phyloP scores from a whole-genome alignment of 495 filamentous ascomycete species.

The Pseudoneurospora amorphoporcata region DNA sequence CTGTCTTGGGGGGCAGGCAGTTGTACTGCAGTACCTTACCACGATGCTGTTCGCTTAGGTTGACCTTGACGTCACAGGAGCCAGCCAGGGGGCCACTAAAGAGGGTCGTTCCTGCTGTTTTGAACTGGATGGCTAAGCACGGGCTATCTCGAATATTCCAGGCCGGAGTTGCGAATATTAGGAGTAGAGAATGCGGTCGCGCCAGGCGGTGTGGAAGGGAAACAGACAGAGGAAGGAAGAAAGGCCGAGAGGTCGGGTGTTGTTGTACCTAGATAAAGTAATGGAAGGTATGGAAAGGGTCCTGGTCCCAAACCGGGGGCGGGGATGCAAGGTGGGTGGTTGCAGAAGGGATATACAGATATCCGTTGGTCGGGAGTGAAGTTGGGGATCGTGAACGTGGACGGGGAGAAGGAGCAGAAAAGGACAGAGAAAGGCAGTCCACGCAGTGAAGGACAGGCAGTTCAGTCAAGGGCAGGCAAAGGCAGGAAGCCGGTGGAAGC shows the following conservation, averaged over 20 bases:
- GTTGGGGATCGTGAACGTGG: neutral
- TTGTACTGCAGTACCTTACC: neutral
- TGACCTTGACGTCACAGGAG: neutral
- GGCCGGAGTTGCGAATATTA: neutral
- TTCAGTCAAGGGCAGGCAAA: neutral
- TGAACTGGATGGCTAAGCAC: neutral
- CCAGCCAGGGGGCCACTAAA: neutral
- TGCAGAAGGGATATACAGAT: neutral
- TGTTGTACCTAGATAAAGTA: neutral
- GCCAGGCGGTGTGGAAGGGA: neutral
- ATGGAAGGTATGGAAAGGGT: neutral
- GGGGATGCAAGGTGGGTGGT: neutral
- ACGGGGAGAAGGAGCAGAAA: neutral
- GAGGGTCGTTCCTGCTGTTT: neutral
- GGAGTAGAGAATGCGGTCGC: neutral
- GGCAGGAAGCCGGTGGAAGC: neutral
- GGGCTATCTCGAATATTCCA: neutral
- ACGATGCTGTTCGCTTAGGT: neutral
- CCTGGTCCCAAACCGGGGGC: neutral
- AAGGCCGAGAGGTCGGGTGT: neutral
- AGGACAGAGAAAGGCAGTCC: neutral
- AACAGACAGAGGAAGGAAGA: neutral
- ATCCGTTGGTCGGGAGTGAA: neutral
- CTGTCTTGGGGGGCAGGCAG: neutral
- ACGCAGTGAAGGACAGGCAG: neutral